These are phyloP conservation scores for Prunus mongolica DNA, from an alignment of 306 rosid species.

Conservation along the genomic window DNA sequence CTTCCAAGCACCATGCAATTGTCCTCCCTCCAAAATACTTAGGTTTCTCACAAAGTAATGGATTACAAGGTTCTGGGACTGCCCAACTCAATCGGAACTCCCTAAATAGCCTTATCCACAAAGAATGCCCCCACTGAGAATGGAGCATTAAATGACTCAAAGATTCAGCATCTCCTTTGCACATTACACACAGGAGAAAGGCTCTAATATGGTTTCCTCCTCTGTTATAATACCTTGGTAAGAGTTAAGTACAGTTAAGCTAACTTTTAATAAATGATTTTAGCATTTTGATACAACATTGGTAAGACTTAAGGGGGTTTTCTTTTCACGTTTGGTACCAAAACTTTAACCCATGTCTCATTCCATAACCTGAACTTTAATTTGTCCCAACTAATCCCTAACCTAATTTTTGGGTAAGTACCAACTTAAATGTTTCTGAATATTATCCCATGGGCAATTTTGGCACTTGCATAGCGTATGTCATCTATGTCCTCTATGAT, in stretches of 20 bases:
- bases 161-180: background rate
- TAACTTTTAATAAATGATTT: too few species aligned
- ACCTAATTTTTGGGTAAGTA: too few species aligned
- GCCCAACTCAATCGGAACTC: background rate
- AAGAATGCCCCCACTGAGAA: background rate
- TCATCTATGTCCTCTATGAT: too few species aligned
- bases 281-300: background rate
- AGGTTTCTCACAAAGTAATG: background rate
- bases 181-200: background rate
- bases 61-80: background rate
- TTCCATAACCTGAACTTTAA: too few species aligned
- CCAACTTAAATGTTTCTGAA: too few species aligned
- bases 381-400: too few species aligned
- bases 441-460: too few species aligned
- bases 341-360: too few species aligned
- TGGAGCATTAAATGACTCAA: background rate
- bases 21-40: background rate
- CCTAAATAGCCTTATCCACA: background rate
- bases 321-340: too few species aligned
- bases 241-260: background rate
- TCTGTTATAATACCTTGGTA: background rate
- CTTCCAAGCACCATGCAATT: background rate
- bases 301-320: background rate
- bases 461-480: too few species aligned
- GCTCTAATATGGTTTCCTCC: background rate